phyloP scores from a whole-genome alignment of 75 land plant species.

The Cryptomeria japonica region DNA sequence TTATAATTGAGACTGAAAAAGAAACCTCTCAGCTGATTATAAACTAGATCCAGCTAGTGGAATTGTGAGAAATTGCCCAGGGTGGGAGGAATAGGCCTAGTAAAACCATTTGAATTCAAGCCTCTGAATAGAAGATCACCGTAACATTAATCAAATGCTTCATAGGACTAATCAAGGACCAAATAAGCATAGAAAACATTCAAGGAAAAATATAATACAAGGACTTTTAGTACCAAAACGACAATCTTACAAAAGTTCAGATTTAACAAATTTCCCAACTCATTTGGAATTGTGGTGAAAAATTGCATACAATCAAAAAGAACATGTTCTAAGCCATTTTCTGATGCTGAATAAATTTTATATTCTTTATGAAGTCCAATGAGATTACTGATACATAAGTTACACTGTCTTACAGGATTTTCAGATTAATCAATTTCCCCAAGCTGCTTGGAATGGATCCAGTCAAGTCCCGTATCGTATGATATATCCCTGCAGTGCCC shows the following conservation, averaged over 20 bases:
- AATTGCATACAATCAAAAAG: conserved; percentile 1
- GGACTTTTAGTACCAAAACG: not conserved
- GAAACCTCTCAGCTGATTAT: conserved; percentile 48
- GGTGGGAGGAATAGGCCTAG: conserved; percentile 57
- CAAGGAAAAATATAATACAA: not conserved
- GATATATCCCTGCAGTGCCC: not conserved
- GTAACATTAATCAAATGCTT: not conserved
- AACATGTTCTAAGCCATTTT: not conserved
- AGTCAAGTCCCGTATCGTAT: not conserved
- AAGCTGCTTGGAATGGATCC: not conserved
- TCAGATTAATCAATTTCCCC: not conserved
- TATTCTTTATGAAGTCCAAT: not conserved
- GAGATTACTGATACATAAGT: not conserved
- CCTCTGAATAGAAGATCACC: not conserved
- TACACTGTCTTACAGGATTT: not conserved
- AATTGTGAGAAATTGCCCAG: conserved; percentile 48
- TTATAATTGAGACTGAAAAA: conserved; percentile 49
- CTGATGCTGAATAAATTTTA: not conserved
- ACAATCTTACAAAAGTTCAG: not conserved
- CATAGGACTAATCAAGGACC: not conserved
- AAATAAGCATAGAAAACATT: not conserved
- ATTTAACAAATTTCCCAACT: not conserved
- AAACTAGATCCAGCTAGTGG: conserved; percentile 62
- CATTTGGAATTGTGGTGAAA: not conserved
- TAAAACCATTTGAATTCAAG: conserved; percentile 53